A percentile compares a stretch with the other conserved stretches of the same genome.
These are phyloP conservation scores for Parietaria judaica DNA, from an alignment of 306 rosid species.

Conservation along the genomic window DNA sequence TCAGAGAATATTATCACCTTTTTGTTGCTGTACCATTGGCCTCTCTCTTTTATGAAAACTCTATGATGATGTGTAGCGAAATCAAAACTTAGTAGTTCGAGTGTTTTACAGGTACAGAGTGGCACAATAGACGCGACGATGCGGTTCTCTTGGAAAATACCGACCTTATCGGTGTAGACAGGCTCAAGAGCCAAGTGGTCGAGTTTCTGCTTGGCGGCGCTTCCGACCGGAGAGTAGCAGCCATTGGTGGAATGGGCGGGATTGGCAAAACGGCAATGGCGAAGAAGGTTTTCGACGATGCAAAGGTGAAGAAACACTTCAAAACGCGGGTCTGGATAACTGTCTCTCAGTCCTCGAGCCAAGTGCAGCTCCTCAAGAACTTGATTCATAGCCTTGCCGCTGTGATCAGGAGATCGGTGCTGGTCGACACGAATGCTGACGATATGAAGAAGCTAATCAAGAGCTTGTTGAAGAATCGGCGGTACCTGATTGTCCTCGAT, in stretches of 20 bases:
- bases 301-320: conserved; percentile 43
- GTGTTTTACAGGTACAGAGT: conserved; percentile 2
- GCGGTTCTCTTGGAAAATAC: conserved; percentile 58
- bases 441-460: conserved; percentile 32
- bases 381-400: conserved; percentile 22
- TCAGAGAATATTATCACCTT: too few species aligned
- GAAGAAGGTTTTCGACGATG: conserved; percentile 52
- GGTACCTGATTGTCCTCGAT: conserved; percentile 50
- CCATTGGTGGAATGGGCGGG: conserved; percentile 64
- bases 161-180: conserved; percentile 56
- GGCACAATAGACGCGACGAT: conserved; percentile 38
- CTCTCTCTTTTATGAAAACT: too few species aligned
- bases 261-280: conserved; percentile 57
- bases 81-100: background rate
- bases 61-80: too few species aligned
- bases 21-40: too few species aligned
- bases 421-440: conserved; percentile 25
- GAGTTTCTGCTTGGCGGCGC: conserved; percentile 31
- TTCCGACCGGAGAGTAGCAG: conserved; percentile 30
- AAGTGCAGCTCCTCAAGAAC: conserved; percentile 39
- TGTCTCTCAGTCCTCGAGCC: conserved; percentile 40
- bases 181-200: conserved; percentile 33
- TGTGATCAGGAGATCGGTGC: conserved; percentile 23
- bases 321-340: conserved; percentile 48
- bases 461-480: conserved; percentile 32